Conservation (phyloP, 1,284 basidiomycete species). For the Fomitopsis palustris region DNA sequence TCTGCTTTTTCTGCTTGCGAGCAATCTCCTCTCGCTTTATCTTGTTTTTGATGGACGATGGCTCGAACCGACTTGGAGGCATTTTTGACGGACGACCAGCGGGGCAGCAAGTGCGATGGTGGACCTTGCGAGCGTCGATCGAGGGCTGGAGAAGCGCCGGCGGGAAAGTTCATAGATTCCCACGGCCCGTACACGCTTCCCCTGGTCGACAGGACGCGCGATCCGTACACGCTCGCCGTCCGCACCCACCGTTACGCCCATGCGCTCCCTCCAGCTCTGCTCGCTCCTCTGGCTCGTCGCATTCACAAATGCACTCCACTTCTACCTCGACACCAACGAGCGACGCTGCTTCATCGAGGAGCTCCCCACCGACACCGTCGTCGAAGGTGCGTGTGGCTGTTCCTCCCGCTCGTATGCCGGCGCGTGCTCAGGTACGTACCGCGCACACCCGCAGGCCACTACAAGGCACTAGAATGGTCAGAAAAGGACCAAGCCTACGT, state of each 20-base stretch:
- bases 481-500: slow-evolving; percentile 69
- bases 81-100: slow-evolving; percentile 28
- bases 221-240: slow-evolving; percentile 20
- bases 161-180: slow-evolving; percentile 16
- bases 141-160: slow-evolving; percentile 10
- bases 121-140: neutral
- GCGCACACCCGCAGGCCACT: slow-evolving; percentile 63
- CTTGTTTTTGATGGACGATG: slow-evolving; percentile 79
- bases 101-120: neutral
- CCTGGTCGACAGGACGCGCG: slow-evolving; percentile 10
- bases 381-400: slow-evolving; percentile 70
- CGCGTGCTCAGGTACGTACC: neutral
- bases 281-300: slow-evolving; percentile 38
- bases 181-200: slow-evolving; percentile 20
- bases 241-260: slow-evolving; percentile 20
- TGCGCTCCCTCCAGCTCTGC: slow-evolving; percentile 32
- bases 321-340: slow-evolving; percentile 91
- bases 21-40: slow-evolving; percentile 77
- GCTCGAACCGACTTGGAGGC: slow-evolving; percentile 53
- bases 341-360: slow-evolving; percentile 97
- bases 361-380: slow-evolving; percentile 93
- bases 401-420: neutral
- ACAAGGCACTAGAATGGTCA: slow-evolving; percentile 89
- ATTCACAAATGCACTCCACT: slow-evolving; percentile 72
- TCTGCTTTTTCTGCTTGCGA: slow-evolving; percentile 75